Evolutionary conservation across 768 basidiomycete species (phyloP).

Genomic region (Hortiboletus campestris): DNA sequence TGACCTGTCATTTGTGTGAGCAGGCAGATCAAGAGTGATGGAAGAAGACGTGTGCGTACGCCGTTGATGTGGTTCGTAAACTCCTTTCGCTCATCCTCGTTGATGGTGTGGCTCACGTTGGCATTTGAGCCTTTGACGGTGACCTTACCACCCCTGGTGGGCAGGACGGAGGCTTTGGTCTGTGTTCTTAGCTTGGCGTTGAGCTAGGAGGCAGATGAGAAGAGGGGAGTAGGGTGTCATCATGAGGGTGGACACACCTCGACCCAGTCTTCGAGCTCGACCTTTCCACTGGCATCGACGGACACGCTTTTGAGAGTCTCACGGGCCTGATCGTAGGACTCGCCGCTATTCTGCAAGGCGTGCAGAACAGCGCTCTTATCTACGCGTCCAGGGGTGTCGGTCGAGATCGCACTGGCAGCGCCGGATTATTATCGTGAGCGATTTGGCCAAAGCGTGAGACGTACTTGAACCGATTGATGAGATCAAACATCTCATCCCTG

Average conservation of each 20-base stretch:
- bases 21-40: neutral
- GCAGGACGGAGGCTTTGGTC: slow-evolving; percentile 42
- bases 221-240: slow-evolving; percentile 18
- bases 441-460: slow-evolving; percentile 31
- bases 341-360: slow-evolving; percentile 72
- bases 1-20: slow-evolving; percentile 54
- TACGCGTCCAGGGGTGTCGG: slow-evolving; percentile 78
- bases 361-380: slow-evolving; percentile 82
- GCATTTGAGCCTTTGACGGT: slow-evolving; percentile 93
- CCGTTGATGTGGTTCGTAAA: slow-evolving; percentile 99
- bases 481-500: slow-evolving; percentile 91
- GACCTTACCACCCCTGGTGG: slow-evolving; percentile 82
- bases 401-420: slow-evolving; percentile 59
- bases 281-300: slow-evolving; percentile 91
- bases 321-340: slow-evolving; percentile 86
- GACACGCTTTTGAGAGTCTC: slow-evolving; percentile 92
- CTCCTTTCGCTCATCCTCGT: slow-evolving; percentile 91
- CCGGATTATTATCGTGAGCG: neutral
- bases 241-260: slow-evolving; percentile 66
- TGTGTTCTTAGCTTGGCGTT: slow-evolving; percentile 74
- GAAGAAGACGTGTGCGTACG: slow-evolving; percentile 46
- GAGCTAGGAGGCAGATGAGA: slow-evolving; percentile 46
- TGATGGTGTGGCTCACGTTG: slow-evolving; percentile 95
- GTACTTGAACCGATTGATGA: slow-evolving; percentile 95
- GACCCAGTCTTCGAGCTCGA: slow-evolving; percentile 98